Evolutionary conservation across 2,329 filamentous ascomycete genomes (phyloP), one percentile per base, ranked within the genome.

Genomic region (Dactylellina parvicollis): DNA sequence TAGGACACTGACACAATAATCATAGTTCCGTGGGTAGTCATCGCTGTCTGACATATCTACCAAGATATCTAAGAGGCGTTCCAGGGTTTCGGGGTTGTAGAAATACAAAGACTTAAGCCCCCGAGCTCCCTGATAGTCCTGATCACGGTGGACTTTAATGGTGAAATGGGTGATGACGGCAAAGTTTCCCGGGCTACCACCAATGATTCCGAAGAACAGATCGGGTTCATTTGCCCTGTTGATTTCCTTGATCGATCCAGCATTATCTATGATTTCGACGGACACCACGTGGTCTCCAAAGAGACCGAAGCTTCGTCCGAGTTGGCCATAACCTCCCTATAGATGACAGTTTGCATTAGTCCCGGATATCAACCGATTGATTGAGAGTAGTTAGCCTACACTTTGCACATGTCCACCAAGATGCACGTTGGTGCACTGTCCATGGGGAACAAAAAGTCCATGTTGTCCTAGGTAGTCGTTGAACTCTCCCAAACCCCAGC

Each of bases 391-490:
- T 7, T 22, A 28, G 2, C 59, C 2, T 55, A 65, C 83, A 0
- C 82, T 83, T 71, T 85, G 83, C 0, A 80, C 82, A 67, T 85
- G 83, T 0, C 83, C 83, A 4, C 83, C 83, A 0, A 84, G 76
- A 50, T 81, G 81, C 2, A 85, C 83, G 18, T 81, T 80, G 2
- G 80, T 80, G 54, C 83, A 85, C 54, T 84, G 83, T 0, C 83
- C 83, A 7, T 82, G 80, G 2, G 83, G 83, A 0, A 84, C 79
- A 75, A 84, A 84, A 0, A 83, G 72, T 3, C 80, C 78, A 50
- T 83, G 80, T 28, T 81, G 74, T 1, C 78, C 78, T 3, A 83
- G 79, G 75, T 81, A 84, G 9, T 77, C 79, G 34, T 83, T 83
- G 74, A 84, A 82, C 22, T 83, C 82, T 10, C 80, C 78, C 3